These are phyloP conservation scores for Talaromyces sp. DNA, from an alignment of 2,329 filamentous ascomycete genomes.

Conservation along the genomic window DNA sequence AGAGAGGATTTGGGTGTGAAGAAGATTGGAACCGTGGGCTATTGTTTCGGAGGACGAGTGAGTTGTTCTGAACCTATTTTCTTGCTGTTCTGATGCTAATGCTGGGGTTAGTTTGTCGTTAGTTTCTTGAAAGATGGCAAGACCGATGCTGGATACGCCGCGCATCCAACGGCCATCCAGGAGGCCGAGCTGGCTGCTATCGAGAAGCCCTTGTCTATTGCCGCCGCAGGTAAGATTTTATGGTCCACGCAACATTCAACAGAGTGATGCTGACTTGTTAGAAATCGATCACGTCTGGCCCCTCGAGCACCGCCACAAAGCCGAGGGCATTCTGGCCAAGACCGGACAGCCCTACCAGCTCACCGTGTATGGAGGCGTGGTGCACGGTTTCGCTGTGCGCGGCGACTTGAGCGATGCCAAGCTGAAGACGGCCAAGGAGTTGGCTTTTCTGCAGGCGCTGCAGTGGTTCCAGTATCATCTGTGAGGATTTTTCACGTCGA, in stretches of 20 bases:
- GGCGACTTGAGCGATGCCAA: constrained; percentile 55
- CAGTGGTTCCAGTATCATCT: constrained; percentile 68
- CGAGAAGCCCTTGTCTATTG: constrained; percentile 63
- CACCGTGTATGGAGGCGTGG: constrained; percentile 65
- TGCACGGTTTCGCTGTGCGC: constrained; percentile 71
- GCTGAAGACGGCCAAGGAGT: constrained; percentile 69
- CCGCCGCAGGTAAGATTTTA: constrained; percentile 43
- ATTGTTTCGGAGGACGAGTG: constrained; percentile 72
- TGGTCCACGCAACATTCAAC: constrained; percentile 6
- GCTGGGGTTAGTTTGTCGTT: constrained; percentile 54
- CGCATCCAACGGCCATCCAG: constrained; percentile 72
- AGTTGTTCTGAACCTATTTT: constrained; percentile 10
- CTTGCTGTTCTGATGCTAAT: not conserved
- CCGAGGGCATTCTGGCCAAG: constrained; percentile 58
- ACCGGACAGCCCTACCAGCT: constrained; percentile 65
- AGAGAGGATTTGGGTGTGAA: constrained; percentile 52
- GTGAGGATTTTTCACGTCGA: constrained; percentile 12
- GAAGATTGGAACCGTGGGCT: constrained; percentile 62
- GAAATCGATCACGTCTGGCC: constrained; percentile 65
- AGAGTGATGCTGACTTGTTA: constrained; percentile 15
- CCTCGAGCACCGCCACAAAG: constrained; percentile 57
- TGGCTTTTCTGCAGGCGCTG: constrained; percentile 73
- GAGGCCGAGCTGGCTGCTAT: constrained; percentile 62
- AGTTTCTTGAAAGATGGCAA: constrained; percentile 60
- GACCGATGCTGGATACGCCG: constrained; percentile 65